A percentile compares a stretch with the other conserved stretches of the same genome.
Conservation (phyloP, 495 filamentous ascomycete species). For the Tuber magnatum region DNA sequence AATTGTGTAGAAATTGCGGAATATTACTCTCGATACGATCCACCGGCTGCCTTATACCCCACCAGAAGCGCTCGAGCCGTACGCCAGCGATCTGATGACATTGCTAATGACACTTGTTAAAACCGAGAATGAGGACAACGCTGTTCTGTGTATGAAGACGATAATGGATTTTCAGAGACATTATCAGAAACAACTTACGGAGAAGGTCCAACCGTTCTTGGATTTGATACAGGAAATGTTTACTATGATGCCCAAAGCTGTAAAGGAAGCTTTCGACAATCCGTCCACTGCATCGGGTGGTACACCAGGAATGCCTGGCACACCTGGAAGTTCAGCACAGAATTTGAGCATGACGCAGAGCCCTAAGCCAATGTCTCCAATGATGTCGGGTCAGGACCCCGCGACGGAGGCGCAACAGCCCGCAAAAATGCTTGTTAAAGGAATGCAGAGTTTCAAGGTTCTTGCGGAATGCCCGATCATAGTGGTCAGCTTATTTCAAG, state of each 20-base stretch:
- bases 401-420: slow-evolving; percentile 68
- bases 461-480: slow-evolving; percentile 97
- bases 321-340: slow-evolving; percentile 63
- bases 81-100: slow-evolving; percentile 78
- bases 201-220: slow-evolving; percentile 81
- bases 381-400: slow-evolving; percentile 68
- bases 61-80: slow-evolving; percentile 73
- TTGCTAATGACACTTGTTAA: slow-evolving; percentile 79
- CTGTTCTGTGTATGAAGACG: slow-evolving; percentile 92
- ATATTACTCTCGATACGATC: slow-evolving; percentile 86
- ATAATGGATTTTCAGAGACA: slow-evolving; percentile 93
- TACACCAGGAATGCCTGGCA: slow-evolving; percentile 64
- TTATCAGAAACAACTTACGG: slow-evolving; percentile 67
- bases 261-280: slow-evolving; percentile 85
- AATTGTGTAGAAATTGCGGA: slow-evolving; percentile 66
- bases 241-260: slow-evolving; percentile 83
- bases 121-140: slow-evolving; percentile 96
- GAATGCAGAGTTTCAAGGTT: slow-evolving; percentile 99
- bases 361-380: slow-evolving; percentile 80
- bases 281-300: slow-evolving; percentile 51
- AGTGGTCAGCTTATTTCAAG: slow-evolving; percentile 96
- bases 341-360: slow-evolving; percentile 44
- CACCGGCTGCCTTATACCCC: slow-evolving; percentile 80
- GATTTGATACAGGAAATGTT: slow-evolving; percentile 93
- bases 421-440: slow-evolving; percentile 69